Percentiles rank a stretch among this genome's conserved stretches.
phyloP scores from a whole-genome alignment of 139 green algal species.

The Eudorina sp. region DNA sequence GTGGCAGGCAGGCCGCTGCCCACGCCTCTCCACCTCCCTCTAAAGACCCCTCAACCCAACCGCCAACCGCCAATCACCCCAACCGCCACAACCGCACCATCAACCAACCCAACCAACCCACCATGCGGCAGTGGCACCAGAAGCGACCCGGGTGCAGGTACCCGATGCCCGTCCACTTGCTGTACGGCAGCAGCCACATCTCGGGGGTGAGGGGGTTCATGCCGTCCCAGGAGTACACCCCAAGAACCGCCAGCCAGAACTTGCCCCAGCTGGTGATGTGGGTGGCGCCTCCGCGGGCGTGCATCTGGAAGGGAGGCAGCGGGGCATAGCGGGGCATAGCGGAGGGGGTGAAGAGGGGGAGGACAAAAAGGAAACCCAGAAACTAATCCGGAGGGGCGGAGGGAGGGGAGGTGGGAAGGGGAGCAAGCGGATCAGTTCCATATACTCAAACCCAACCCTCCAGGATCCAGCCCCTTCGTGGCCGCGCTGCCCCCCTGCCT shows the following conservation, averaged over 20 bases:
- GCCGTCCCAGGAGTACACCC: constrained; percentile 93
- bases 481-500: too few species aligned
- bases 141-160: constrained; percentile 92
- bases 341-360: neutral
- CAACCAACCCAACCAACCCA: constrained; percentile 43
- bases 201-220: constrained; percentile 95
- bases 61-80: neutral
- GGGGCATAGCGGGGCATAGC: neutral
- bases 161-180: constrained; percentile 83
- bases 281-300: constrained; percentile 84
- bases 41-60: too few species aligned
- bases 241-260: constrained; percentile 98
- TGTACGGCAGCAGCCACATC: constrained; percentile 98
- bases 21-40: too few species aligned
- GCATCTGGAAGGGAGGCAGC: constrained; percentile 80
- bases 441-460: too few species aligned
- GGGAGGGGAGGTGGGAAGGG: neutral
- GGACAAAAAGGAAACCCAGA: neutral
- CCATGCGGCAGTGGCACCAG: constrained; percentile 99
- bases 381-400: too few species aligned
- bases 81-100: too few species aligned
- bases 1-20: too few species aligned
- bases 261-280: constrained; percentile 97
- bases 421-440: neutral
- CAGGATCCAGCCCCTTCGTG: too few species aligned